Evolutionary conservation across 768 basidiomycete species (phyloP), one percentile per base, ranked within the genome.

Genomic region (Galerina marginata): DNA sequence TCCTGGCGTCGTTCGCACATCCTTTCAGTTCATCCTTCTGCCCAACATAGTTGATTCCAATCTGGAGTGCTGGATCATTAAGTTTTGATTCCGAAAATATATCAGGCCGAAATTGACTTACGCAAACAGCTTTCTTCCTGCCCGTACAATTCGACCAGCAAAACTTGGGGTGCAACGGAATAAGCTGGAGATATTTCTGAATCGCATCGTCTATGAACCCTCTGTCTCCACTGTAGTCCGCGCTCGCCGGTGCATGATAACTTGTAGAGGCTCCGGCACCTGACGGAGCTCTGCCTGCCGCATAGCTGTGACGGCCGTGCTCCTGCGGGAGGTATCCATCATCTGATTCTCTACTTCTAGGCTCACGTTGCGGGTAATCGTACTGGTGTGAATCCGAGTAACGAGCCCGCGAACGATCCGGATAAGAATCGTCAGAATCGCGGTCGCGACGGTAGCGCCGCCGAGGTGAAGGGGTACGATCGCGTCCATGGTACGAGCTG

Each of bases 71-170:
- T 50, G 29, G 4, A 4, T 37, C 36, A 54, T 49, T 14, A 7
- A 60, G 16, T 10, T 53, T 40, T 14, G 53, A 45, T 25, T 40
- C 33, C 2, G 15, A 40, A 20, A 10, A 37, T 33, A 33, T 33
- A 20, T 33, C 29, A 45, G 25, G 40, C 6, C 29, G 36, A 20
- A 48, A 42, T 7, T 47, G 20, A 73, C 91, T 69, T 71, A 93
- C 92, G 63, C 90, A 90, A 16, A 97, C 78, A 0, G 93, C 95
- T 74, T 92, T 95, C 75, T 88, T 87, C 62, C 76, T 79, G n/a
- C 93, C 91, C 1, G 81, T 90, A 72, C 94, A 95, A 60, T 86
- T 88, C 1, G 91, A 93, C 67, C 88, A 90, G 60, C 84, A 83
- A 74, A 90, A 91, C 11, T 63, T 53, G 14, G 68, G 62, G 9